Evolutionary conservation across 2,329 filamentous ascomycete genomes (phyloP).

Genomic region (Microcyclosporella mali): DNA sequence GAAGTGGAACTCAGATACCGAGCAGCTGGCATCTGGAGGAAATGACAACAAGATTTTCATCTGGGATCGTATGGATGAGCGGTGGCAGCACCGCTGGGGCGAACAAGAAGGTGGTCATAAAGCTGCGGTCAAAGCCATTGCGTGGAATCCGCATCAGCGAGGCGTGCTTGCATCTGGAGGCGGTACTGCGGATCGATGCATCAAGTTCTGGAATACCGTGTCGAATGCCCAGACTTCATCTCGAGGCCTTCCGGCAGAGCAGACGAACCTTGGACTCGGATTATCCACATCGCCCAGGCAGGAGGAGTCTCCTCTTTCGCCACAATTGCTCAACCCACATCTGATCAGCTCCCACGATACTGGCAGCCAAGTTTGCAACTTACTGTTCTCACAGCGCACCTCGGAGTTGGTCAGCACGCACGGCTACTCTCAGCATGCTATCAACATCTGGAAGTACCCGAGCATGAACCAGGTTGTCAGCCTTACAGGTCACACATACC

Average conservation of each 20-base stretch:
- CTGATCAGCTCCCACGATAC: conserved; percentile 80
- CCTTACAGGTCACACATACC: conserved; percentile 91
- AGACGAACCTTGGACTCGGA: conserved; percentile 22
- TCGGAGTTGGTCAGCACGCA: conserved; percentile 97
- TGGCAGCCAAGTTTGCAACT: conserved; percentile 96
- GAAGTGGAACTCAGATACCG: conserved; percentile 94
- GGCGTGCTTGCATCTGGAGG: conserved; percentile 92
- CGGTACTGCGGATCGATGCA: conserved; percentile 89
- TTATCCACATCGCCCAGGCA: conserved; percentile 21
- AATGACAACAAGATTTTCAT: conserved; percentile 99
- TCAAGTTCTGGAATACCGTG: conserved; percentile 93
- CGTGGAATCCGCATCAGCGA: conserved; percentile 94
- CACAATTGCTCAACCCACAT: conserved; percentile 40
- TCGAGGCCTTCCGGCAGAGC: conserved; percentile 20
- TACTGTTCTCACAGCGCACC: conserved; percentile 95
- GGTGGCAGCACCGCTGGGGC: conserved; percentile 86
- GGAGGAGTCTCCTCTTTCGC: conserved; percentile 27
- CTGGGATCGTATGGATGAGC: conserved; percentile 93
- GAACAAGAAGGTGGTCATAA: conserved; percentile 94
- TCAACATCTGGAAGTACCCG: conserved; percentile 98
- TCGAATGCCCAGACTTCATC: conserved; percentile 36
- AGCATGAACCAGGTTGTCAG: conserved; percentile 96
- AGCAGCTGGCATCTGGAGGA: conserved; percentile 87
- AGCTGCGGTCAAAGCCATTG: conserved; percentile 93
- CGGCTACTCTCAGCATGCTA: conserved; percentile 96